Evolutionary conservation across 805 yeast genomes (phyloP), one percentile per base, ranked within the genome.

Genomic region (Starmera caribaea): DNA sequence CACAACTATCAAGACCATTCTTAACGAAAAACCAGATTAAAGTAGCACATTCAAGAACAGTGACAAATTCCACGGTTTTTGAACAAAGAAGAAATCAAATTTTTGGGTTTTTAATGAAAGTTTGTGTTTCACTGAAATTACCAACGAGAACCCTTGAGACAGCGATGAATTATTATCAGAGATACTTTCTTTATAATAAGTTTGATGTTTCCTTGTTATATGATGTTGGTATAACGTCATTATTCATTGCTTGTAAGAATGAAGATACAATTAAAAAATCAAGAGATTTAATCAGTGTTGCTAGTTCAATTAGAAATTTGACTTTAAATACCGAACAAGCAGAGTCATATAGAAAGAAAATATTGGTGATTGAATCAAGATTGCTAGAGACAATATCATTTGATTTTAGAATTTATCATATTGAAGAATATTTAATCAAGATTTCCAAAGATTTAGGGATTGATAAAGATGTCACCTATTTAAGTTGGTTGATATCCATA

Each of bases 221-320:
- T 46, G 79, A 80, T 34, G 72, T 84, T n/a, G 84, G 85, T 0
- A 59, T 80, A 8, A 71, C 90, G 9, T 72, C 87, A 39, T 55
- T 88, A 8, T 73, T 83, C 41, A 63, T 85, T 13, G 82, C 95
- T 3, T 65, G 80, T 34, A 86, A 88, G 57, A 76, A 79, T 46
- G 94, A 85, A 52, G 96, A 88, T 53, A 84, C 88, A 33, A 79
- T 87, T 33, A 87, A 86, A 55, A 82, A 82, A 48, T 57, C 81
- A 13, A 67, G 75, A 38, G 85, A 82, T 35, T 68, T 87, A 11
- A 70, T 80, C 35, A 54, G 61, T 4, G 61, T 61, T 30, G 63
- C 69, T 5, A 54, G 63, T 42, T 61, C 55, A 35, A 43, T 60
- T n/a, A 50, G 64, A 12, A 57, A 54, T 35, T 44, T 50, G 6